Base-by-base conservation (phyloP, 305 asterid species). In the Fraxinus paxiana region DNA sequence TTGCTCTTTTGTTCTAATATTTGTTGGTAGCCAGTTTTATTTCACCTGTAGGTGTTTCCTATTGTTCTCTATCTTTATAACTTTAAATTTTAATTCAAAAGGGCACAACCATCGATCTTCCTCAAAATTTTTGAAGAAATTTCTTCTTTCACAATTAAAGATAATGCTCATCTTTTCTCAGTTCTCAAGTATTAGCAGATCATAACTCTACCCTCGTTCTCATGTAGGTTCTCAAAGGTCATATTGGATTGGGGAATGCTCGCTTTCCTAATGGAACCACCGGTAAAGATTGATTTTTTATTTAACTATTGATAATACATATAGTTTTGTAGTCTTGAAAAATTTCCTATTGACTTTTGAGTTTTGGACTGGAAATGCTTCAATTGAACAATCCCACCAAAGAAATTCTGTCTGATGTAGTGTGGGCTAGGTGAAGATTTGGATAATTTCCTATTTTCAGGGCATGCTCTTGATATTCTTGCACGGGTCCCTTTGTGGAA, bases 401-500 rank as follows among this genome's bases (percentile, higher is more conserved):
- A 75, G 35, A 79, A 70, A 81, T 46, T 75, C 61, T 37, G 31
- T 22, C 8, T 28, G 80, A 78, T 80, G 72, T 83, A 70, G 35
- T 74, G 13, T 71, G 74, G 22, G 35, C 51, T 78, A 37, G 51
- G 18, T 82, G 59, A 83, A 84, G 82, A 73, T 84, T 84, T 75
- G 13, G 30, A n/a, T 18, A 56, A 9, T 79, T 75, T 83, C 73
- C 83, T 84, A 41, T 87, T 86, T 82, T 54, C 88, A 96, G 99
- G 99, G 81, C 89, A 92, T 83, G 71, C 91, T 81, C 95, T 96
- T 80, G 99, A 96, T 65, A 43, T 91, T 87, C 97, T 96, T 84
- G 99, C 99, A 79, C 92, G 98, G 75, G 18, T 89, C 79, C 96
- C 96, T 22, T 83, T 96, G 92, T 96, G 98, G 99, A 96, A 91